Base-by-base conservation (phyloP, 495 filamentous ascomycete genomes). In the Penicillium antarcticum region DNA sequence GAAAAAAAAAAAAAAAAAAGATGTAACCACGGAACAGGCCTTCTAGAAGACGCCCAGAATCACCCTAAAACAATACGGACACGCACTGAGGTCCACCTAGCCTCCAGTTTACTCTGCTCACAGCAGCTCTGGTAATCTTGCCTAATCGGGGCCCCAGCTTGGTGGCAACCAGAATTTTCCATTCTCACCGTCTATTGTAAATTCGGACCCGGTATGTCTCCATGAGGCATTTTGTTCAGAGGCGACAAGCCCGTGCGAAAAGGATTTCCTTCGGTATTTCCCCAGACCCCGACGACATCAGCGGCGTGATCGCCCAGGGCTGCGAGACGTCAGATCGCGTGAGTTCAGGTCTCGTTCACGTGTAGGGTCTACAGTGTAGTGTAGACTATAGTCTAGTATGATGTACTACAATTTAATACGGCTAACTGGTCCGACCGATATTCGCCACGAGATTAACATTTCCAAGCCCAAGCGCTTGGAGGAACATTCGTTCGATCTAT, bases 21-120 rank as follows among this genome's bases (percentile, higher is more conserved):
- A 21, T 32, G 36, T 24, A 41, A 29, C 57, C 58, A 51, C 53
- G 54, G 54, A 39, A 55, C 43, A 3, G 29, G 37, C 19, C 58
- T 61, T 61, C 58, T 58, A 61, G 58, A 61, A 61, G 40, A 49
- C 47, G 29, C 52, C 58, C 40, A 57, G 58, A 61, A 61, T 29
- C 55, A 58, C 52, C 45, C 45, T 46, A 47, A 42, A 38, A 44
- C n/a, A 17, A 13, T 58, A 45, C 10, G 43, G 29, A 50, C 55
- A 56, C 57, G 53, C 53, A 61, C 41, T 44, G 14, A 38, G 43
- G 33, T 39, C 52, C 56, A 52, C 55, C 43, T 51, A 38, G 39
- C 34, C 53, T 45, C 17, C 41, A 45, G 60, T 55, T 55, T 39
- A 53, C 41, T 47, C 42, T 41, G 29, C 29, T 11, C 47, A n/a